A percentile compares a stretch with the other conserved stretches of the same genome.
Evolutionary conservation across 495 filamentous ascomycete genomes (phyloP).

Genomic region (Hypoxylon fragiforme): DNA sequence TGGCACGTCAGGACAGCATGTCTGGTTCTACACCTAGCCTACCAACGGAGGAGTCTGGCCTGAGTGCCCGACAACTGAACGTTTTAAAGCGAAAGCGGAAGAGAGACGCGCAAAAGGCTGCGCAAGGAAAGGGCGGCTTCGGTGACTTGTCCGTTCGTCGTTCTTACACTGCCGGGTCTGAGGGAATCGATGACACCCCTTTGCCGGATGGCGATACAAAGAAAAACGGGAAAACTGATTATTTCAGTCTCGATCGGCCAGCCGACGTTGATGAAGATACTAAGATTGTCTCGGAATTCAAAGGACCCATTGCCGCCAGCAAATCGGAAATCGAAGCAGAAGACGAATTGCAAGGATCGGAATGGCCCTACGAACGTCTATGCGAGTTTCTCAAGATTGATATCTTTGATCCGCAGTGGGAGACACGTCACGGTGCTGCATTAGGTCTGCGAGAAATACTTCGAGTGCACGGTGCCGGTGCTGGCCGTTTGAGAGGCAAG

Average conservation of each 20-base stretch:
- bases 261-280: conserved; percentile 78
- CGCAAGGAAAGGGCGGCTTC: conserved; percentile 68
- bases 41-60: conserved; percentile 64
- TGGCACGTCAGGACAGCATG: conserved; percentile 41
- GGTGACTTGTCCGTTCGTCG: conserved; percentile 80
- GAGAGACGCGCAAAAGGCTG: conserved; percentile 77
- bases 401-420: conserved; percentile 92
- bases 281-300: conserved; percentile 95
- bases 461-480: conserved; percentile 86
- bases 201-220: conserved; percentile 61
- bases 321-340: conserved; percentile 70
- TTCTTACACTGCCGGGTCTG: conserved; percentile 58
- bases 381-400: conserved; percentile 93
- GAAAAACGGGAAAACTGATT: conserved; percentile 80
- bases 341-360: conserved; percentile 72
- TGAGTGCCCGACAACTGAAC: conserved; percentile 92
- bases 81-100: conserved; percentile 91
- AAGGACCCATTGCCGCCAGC: conserved; percentile 67
- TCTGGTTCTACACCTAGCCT: conserved; percentile 36
- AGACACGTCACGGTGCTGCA: conserved; percentile 94
- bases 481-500: conserved; percentile 77
- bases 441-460: conserved; percentile 93
- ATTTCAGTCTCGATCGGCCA: conserved; percentile 80
- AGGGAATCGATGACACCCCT: conserved; percentile 58
- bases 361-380: conserved; percentile 92